These are phyloP conservation scores for Sporothrix pseudoabietina DNA, from an alignment of 2,329 filamentous ascomycete species.

Conservation along the genomic window DNA sequence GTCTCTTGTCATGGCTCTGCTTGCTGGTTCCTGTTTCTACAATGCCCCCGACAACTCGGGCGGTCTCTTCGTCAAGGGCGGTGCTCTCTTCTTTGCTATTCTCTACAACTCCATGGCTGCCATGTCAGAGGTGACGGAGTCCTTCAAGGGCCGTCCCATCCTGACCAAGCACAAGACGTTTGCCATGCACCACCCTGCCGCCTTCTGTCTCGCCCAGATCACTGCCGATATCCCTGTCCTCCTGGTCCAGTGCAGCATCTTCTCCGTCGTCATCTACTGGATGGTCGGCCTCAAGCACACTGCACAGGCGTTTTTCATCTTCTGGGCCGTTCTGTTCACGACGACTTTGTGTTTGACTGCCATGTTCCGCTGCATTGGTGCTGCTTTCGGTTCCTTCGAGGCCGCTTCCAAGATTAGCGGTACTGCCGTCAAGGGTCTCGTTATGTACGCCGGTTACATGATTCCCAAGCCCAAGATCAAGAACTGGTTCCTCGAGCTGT, in stretches of 20 bases:
- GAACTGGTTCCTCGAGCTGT: constrained; percentile 69
- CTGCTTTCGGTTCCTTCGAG: constrained; percentile 62
- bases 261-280: constrained; percentile 85
- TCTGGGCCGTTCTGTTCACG: constrained; percentile 56
- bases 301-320: constrained; percentile 68
- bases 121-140: constrained; percentile 71
- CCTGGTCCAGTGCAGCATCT: constrained; percentile 63
- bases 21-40: constrained; percentile 79
- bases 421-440: constrained; percentile 60
- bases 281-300: constrained; percentile 70
- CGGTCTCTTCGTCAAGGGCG: constrained; percentile 63
- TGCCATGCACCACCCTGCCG: constrained; percentile 79
- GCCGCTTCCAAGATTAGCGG: constrained; percentile 63
- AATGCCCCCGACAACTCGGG: constrained; percentile 61
- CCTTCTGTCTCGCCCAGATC: constrained; percentile 81
- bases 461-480: constrained; percentile 67
- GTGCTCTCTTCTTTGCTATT: constrained; percentile 67
- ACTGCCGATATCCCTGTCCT: constrained; percentile 77
- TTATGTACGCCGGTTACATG: constrained; percentile 69
- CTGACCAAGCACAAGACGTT: constrained; percentile 84
- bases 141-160: constrained; percentile 71
- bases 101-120: constrained; percentile 88
- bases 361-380: constrained; percentile 62
- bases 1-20: constrained; percentile 69
- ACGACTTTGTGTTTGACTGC: constrained; percentile 62